Conservation (phyloP, 768 basidiomycete species). For the Serendipita sp. region DNA sequence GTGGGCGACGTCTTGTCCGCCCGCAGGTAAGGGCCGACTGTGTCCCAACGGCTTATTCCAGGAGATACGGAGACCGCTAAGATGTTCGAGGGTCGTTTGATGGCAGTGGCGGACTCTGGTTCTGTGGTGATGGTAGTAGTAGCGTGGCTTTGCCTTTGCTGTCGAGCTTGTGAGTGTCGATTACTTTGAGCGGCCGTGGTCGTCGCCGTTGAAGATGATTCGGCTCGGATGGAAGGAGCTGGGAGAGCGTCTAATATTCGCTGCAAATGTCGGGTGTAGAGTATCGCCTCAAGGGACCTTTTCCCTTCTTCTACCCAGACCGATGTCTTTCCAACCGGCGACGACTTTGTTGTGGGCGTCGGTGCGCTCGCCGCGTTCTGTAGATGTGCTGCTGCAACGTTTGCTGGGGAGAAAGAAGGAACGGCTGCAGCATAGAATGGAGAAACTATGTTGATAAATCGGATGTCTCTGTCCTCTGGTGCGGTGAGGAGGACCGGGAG, state of each 20-base stretch:
- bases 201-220: too few species aligned
- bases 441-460: conserved; percentile 75
- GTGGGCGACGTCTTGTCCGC: conserved; percentile 15
- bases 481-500: conserved; percentile 68
- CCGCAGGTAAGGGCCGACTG: conserved; percentile 32
- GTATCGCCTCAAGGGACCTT: conserved; percentile 46
- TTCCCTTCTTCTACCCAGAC: conserved; percentile 35
- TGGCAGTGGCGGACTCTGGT: not conserved
- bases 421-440: conserved; percentile 79
- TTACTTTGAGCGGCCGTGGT: too few species aligned
- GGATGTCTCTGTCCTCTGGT: conserved; percentile 77
- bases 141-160: not conserved
- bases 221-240: conserved; percentile 21
- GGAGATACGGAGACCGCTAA: conserved; percentile 60
- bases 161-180: not conserved
- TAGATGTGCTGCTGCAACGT: too few species aligned
- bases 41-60: conserved; percentile 59
- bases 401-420: conserved; percentile 25
- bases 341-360: conserved; percentile 11
- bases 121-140: not conserved
- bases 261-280: conserved; percentile 63
- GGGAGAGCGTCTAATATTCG: conserved; percentile 72
- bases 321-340: conserved; percentile 15
- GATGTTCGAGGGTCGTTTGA: conserved; percentile 39
- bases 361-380: conserved; percentile 11